Base-by-base conservation (phyloP, 306 rosid species). In the Malus orientalis region DNA sequence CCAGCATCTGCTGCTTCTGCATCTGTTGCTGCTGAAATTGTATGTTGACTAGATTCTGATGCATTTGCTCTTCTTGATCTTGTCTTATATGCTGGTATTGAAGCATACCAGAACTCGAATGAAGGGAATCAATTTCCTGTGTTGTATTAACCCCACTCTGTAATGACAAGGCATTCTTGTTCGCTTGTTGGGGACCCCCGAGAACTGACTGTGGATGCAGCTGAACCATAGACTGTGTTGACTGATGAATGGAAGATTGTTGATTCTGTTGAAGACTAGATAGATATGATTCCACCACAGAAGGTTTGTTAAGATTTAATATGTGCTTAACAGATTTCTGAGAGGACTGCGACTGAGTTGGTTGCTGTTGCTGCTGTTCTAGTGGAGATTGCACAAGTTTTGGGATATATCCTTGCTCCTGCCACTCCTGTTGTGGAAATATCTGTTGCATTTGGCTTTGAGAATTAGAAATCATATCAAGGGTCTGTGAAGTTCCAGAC, bases 271-370 rank as follows among this genome's bases (percentile, higher is more conserved):
- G 91, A 74, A 85, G 88, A 84, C 81, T 84, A 8, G 96, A 71
- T 78, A 86, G 82, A 57, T 91, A 74, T 10, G 89, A 49, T 69
- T 86, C 91, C 82, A 89, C 85, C 81, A 86, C 62, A 36, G 92
- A 76, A 71, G 95, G 82, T 81, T 89, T 93, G 85, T 82, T 82
- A 53, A 79, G 83, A 72, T 91, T 73, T 55, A 90, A 82, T 74
- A 91, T 80, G 87, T 89, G 91, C 85, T 91, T 83, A 78, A 79
- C 85, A 75, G 95, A 75, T 85, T 89, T 96, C 87, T 88, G 97
- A 61, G 98, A 88, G 65, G 93, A 80, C 84, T 85, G 97, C 81
- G 89, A 74, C 79, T 94, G 97, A 77, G 76, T 85, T 71, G 91
- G 83, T 73, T 89, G 97, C 32, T 86, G 97, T 1, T 89, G 96